Conservation (phyloP, 139 green algal genomes). For the Diplosphaera chodatii region DNA sequence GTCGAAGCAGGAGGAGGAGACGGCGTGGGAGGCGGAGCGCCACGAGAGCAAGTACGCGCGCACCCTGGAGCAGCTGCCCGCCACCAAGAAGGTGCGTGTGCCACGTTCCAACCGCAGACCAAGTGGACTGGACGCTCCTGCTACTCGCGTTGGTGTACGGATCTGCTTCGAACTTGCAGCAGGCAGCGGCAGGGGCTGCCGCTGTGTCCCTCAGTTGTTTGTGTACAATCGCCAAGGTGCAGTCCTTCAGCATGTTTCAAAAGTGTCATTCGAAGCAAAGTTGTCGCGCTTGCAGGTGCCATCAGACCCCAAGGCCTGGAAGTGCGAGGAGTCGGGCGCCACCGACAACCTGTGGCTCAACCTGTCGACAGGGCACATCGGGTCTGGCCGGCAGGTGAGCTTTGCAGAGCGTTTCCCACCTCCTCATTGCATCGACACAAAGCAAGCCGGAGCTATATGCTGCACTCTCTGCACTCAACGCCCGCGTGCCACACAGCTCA, state of each 20-base stretch:
- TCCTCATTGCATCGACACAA: background rate
- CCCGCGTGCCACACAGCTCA: no score
- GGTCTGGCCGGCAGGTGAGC: conserved; percentile 72
- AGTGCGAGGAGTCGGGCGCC: conserved; percentile 82
- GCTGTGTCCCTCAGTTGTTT: no score
- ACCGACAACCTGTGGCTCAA: conserved; percentile 99
- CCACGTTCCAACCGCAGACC: no score
- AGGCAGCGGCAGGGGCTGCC: no score
- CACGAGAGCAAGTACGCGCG: conserved; percentile 78
- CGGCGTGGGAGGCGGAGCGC: conserved; percentile 77
- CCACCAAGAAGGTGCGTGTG: conserved; percentile 6
- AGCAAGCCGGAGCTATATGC: no score
- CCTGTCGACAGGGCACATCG: conserved; percentile 90
- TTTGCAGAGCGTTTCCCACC: background rate
- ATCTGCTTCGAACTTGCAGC: background rate
- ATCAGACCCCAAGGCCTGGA: conserved; percentile 75
- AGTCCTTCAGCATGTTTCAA: no score
- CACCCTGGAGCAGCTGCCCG: conserved; percentile 72
- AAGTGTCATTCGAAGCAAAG: no score
- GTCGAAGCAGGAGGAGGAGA: conserved; percentile 43
- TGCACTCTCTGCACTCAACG: no score
- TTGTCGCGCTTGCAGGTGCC: background rate
- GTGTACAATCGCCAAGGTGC: no score
- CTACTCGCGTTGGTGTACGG: no score
- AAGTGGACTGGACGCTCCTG: no score